Conservation (phyloP, 345 rosid species). For the Lepidium sativum region DNA sequence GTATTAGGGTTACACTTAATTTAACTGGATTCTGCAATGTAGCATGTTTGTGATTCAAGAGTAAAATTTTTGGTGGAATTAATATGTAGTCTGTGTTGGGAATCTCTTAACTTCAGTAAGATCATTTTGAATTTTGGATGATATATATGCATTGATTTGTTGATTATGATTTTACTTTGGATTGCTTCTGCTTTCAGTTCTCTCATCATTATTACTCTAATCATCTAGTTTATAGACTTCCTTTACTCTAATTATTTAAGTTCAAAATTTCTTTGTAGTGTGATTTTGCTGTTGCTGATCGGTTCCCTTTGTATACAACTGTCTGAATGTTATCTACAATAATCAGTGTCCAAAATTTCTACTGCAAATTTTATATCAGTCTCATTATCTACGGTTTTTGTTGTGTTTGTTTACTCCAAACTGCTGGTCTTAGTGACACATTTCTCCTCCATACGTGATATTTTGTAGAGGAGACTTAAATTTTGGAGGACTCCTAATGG, state of each 20-base stretch:
- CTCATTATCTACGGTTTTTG: too few relatives aligned
- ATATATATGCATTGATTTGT: not conserved
- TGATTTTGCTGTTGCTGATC: not conserved
- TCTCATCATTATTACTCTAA: not conserved
- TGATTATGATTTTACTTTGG: not conserved
- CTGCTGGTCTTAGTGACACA: not conserved
- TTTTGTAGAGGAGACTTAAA: not conserved
- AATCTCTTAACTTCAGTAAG: not conserved
- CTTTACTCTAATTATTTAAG: not conserved
- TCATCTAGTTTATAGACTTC: not conserved
- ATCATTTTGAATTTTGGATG: not conserved
- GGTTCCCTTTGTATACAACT: not conserved
- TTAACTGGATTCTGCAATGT: not conserved
- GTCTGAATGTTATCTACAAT: not conserved
- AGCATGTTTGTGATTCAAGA: not conserved
- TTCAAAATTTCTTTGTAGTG: not conserved
- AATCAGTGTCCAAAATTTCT: not conserved
- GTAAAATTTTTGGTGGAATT: not conserved
- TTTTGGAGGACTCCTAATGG: constrained; percentile 29
- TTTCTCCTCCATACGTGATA: not conserved
- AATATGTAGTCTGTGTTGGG: not conserved
- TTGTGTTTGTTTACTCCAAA: not conserved
- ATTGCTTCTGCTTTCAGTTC: not conserved
- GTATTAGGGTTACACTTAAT: not conserved
- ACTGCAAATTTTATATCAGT: not conserved